Evolutionary conservation across 176 grass and related monocot genomes (phyloP).

Genomic region (sorghum (Sorghum bicolor)): DNA sequence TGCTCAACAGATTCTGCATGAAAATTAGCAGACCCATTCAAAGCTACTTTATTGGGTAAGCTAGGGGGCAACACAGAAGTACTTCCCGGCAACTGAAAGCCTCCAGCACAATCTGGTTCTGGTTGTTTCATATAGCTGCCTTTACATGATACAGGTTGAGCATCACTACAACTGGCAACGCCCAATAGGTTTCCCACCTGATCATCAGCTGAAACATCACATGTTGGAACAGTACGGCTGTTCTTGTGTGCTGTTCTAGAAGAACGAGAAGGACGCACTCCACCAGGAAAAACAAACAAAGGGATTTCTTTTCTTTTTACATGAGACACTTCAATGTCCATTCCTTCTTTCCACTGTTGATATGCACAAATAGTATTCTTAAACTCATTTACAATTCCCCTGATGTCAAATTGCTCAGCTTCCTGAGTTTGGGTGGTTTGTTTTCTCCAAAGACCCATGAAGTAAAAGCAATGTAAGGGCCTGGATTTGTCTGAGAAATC

Average conservation of each 20-base stretch:
- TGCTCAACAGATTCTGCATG: slow-evolving; percentile 21
- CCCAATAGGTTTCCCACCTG: slow-evolving; percentile 31
- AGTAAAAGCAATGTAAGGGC: slow-evolving; percentile 67
- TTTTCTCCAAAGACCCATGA: slow-evolving; percentile 84
- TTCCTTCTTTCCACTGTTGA: slow-evolving; percentile 52
- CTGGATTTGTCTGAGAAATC: slow-evolving; percentile 68
- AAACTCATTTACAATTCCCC: slow-evolving; percentile 81
- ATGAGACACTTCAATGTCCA: slow-evolving; percentile 84
- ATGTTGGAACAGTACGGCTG: slow-evolving; percentile 24
- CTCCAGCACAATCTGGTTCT: slow-evolving; percentile 18
- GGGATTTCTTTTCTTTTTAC: slow-evolving; percentile 81
- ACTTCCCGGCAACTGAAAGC: slow-evolving; percentile 20
- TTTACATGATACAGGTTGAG: slow-evolving; percentile 28
- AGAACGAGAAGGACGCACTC: slow-evolving; percentile 57
- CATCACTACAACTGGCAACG: not conserved
- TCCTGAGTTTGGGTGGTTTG: slow-evolving; percentile 57
- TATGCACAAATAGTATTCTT: slow-evolving; percentile 61
- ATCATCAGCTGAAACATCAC: slow-evolving; percentile 39
- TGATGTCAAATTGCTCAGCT: slow-evolving; percentile 86
- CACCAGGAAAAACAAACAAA: slow-evolving; percentile 77
- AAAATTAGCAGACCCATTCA: slow-evolving; percentile 30
- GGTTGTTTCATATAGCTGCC: slow-evolving; percentile 19
- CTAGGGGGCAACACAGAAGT: slow-evolving; percentile 4
- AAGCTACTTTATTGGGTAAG: slow-evolving; percentile 29
- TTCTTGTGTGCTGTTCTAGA: slow-evolving; percentile 31